Base-by-base conservation (phyloP, 257 asterid genomes). In the Nicotiana attenuata region DNA sequence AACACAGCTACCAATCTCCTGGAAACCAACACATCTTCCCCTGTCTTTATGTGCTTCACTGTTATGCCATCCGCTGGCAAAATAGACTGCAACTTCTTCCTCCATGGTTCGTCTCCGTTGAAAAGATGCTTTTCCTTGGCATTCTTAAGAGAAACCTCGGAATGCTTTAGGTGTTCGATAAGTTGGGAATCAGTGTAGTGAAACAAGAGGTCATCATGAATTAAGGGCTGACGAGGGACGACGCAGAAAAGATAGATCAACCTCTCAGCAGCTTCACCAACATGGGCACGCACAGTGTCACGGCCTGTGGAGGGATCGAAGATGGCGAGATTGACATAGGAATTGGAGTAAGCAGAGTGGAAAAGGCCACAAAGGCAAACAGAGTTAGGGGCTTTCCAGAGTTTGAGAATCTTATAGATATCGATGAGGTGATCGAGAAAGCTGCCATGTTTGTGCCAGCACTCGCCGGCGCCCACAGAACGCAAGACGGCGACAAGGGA, bases 301-400 rank as follows among this genome's bases (percentile, higher is more conserved):
- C 98, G 89, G 63, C 97, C 98, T 22, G 91, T 71, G 17, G 94
- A 89, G 1, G 98, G 99, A 8, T 97, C 97, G 82, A 95, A 95
- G 61, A 95, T 92, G 59, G 99, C 98, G 24, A 92, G 92, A 66
- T 93, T 93, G 66, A 92, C 99, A 85, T 91, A 92, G 9, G 99
- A 90, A 28, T 95, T 95, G 81, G 98, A 95, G 88, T 95, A 95
- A 28, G 98, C 96, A 3, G 99, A 95, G 88, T 95, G 99, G 89
- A 93, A 93, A 31, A 95, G 92, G 28, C 97, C 99, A 83, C 97
- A 92, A 60, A 93, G 92, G 83, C 98, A 93, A 50, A 95, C 93
- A 10, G 86, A 78, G 83, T 90, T 90, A 47, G 97, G 97, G 0
- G 93, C 92, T 7, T 88, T 87, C 99, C 99, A 95, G 4, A 93